Evolutionary conservation across 192 early-diverging fungal genomes (phyloP).

Genomic region (Coemansia sp.): DNA sequence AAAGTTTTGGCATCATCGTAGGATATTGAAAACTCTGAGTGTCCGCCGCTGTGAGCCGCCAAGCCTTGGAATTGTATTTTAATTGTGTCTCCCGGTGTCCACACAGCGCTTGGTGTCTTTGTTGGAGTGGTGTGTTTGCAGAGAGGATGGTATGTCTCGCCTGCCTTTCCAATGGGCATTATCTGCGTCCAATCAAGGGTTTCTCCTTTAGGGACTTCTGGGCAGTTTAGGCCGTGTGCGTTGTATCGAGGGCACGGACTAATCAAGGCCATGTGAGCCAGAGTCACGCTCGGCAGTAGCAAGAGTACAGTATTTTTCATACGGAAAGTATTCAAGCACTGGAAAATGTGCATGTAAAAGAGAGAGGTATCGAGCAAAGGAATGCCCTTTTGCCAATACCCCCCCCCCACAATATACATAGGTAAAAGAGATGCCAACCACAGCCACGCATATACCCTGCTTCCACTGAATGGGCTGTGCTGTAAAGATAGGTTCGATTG

Average conservation of each 20-base stretch:
- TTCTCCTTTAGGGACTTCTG: slow-evolving; percentile 42
- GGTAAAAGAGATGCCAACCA: not conserved
- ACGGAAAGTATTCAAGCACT: not conserved
- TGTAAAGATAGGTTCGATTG: not conserved
- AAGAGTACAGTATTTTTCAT: not conserved
- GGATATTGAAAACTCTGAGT: slow-evolving; percentile 54
- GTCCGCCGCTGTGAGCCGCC: slow-evolving; percentile 48
- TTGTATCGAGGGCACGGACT: slow-evolving; percentile 43
- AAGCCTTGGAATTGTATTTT: slow-evolving; percentile 29
- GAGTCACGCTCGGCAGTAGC: not conserved
- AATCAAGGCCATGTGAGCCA: slow-evolving; percentile 37
- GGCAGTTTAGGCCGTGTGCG: slow-evolving; percentile 25
- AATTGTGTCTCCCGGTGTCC: slow-evolving; percentile 45
- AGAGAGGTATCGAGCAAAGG: too few relatives aligned
- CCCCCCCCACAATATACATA: not conserved
- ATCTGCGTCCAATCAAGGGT: slow-evolving; percentile 26
- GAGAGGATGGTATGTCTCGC: slow-evolving; percentile 12
- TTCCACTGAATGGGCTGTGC: not conserved
- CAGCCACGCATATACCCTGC: not conserved
- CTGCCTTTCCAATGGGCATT: slow-evolving; percentile 32
- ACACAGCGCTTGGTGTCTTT: slow-evolving; percentile 18
- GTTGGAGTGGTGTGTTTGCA: slow-evolving; percentile 51
- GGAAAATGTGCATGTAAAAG: not conserved
- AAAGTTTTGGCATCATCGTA: slow-evolving; percentile 46
- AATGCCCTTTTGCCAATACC: not conserved